Percentiles rank a stretch among this genome's conserved stretches.
Conservation (phyloP, 768 basidiomycete species). For the Hypholoma sublateritium region DNA sequence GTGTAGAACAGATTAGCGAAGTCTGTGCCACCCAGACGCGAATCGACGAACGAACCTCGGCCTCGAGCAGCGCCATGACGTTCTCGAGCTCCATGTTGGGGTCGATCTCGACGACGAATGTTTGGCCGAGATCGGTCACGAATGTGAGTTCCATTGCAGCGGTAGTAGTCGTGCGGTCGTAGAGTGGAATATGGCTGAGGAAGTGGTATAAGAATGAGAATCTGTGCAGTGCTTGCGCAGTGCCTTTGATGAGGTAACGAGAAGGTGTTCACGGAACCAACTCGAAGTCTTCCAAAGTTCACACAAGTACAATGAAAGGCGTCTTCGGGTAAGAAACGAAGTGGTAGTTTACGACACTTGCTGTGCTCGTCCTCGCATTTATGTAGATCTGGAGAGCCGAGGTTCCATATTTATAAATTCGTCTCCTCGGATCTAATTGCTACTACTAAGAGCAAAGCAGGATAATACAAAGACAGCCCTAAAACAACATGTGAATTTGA, state of each 20-base stretch:
- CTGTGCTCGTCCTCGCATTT: too few relatives aligned
- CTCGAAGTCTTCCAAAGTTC: neutral
- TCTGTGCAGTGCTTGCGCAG: neutral
- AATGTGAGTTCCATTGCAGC: conserved; percentile 69
- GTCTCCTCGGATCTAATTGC: too few relatives aligned
- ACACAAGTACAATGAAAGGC: neutral
- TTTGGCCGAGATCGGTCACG: conserved; percentile 62
- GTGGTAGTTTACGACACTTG: too few relatives aligned
- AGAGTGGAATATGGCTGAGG: neutral
- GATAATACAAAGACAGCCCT: too few relatives aligned
- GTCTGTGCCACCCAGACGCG: neutral
- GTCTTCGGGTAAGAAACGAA: too few relatives aligned
- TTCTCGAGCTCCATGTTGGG: conserved; percentile 89
- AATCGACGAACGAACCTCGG: conserved; percentile 69
- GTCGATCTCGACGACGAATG: conserved; percentile 79
- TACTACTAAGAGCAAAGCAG: too few relatives aligned
- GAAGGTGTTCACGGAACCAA: too few relatives aligned
- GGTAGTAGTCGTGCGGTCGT: neutral
- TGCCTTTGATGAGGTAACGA: too few relatives aligned
- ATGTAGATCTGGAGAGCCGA: too few relatives aligned
- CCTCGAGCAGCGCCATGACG: conserved; percentile 92
- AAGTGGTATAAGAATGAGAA: conserved; percentile 6
- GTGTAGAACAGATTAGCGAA: neutral
- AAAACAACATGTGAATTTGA: too few relatives aligned
- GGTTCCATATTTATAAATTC: too few relatives aligned